Percentiles rank a stretch among this genome's conserved stretches.
These are phyloP conservation scores for Mesotaenium endlicherianum DNA, from an alignment of 139 green algal species.

Conservation along the genomic window DNA sequence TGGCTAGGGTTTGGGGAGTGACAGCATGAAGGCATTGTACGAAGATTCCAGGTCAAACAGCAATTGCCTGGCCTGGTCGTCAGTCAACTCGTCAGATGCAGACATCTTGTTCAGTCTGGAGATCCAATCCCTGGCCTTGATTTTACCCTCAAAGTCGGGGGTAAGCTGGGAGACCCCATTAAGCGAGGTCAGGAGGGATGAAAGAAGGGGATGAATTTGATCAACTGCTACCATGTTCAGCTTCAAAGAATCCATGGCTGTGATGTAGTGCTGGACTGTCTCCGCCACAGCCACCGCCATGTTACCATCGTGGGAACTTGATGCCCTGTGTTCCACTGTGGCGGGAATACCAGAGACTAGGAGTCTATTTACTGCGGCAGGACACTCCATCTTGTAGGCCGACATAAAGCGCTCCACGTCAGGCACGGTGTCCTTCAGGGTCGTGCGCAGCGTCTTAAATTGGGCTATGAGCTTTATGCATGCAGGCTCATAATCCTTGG, in stretches of 20 bases:
- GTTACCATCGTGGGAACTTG: conserved; percentile 26
- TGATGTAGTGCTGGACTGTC: conserved; percentile 91
- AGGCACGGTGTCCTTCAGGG: conserved; percentile 62
- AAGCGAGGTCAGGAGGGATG: conserved; percentile 73
- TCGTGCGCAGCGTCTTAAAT: conserved; percentile 75
- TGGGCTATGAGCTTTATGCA: conserved; percentile 87
- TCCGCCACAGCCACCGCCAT: conserved; percentile 68
- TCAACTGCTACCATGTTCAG: conserved; percentile 92
- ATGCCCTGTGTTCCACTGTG: conserved; percentile 72
- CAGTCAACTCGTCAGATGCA: conserved; percentile 77
- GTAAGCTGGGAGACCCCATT: conserved; percentile 72
- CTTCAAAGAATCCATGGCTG: conserved; percentile 87
- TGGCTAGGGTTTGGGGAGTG: conserved; percentile 5
- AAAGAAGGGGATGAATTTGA: conserved; percentile 78
- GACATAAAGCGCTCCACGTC: conserved; percentile 85
- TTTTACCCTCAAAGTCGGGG: conserved; percentile 73
- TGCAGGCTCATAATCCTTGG: conserved; percentile 78
- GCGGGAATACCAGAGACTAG: conserved; percentile 79
- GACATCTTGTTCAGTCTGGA: conserved; percentile 75
- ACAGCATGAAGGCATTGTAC: conserved; percentile 77
- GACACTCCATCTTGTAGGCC: conserved; percentile 93
- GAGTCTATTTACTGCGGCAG: conserved; percentile 77
- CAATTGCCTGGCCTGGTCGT: conserved; percentile 81
- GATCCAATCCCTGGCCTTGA: conserved; percentile 70
- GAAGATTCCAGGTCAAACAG: conserved; percentile 83